phyloP scores from a whole-genome alignment of 2,329 filamentous ascomycete species.

The Diaporthe humulicola region DNA sequence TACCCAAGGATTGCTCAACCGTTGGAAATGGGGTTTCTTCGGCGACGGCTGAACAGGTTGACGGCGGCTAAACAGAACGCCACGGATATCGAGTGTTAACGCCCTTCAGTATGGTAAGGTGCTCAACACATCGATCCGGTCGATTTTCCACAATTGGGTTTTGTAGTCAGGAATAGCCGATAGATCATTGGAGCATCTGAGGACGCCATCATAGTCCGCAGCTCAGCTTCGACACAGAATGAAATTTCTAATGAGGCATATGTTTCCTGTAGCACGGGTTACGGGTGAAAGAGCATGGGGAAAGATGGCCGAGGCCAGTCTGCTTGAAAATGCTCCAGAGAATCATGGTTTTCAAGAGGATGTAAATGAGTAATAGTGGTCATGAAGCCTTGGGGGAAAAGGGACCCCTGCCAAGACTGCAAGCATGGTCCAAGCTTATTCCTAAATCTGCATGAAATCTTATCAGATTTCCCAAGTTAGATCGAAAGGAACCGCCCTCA shows the following conservation, averaged over 20 bases:
- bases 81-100: background rate
- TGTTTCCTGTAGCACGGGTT: too few relatives aligned
- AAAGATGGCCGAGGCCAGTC: background rate
- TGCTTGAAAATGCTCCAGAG: background rate
- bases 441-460: constrained; percentile 23
- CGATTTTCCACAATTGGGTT: background rate
- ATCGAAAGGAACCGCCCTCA: background rate
- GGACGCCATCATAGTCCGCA: background rate
- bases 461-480: background rate
- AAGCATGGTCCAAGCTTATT: constrained; percentile 4
- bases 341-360: background rate
- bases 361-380: background rate
- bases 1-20: background rate
- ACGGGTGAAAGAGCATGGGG: background rate
- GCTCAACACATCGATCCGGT: too few relatives aligned
- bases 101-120: background rate
- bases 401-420: constrained; percentile 22
- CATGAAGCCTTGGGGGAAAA: background rate
- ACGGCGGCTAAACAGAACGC: constrained; percentile 17
- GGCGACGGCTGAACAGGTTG: background rate
- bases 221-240: background rate
- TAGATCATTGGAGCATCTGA: background rate
- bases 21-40: background rate
- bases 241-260: background rate
- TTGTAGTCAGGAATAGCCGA: background rate